Evolutionary conservation across 495 filamentous ascomycete species (phyloP), one percentile per base, ranked within the genome.

Genomic region (Aspergillus steynii): DNA sequence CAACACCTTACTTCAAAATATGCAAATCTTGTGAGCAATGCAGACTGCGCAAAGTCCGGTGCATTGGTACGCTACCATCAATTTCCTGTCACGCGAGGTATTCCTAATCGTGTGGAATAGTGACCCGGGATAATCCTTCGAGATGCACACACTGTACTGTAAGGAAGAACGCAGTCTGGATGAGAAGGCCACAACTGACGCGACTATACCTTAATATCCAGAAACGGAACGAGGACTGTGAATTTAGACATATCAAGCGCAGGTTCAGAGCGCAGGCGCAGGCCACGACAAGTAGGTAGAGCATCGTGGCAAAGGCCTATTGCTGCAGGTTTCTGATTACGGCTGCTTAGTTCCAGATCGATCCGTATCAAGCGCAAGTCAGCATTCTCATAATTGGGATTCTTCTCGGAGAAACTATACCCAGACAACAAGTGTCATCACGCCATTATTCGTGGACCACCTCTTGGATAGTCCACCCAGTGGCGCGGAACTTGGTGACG

Each of bases 11-110:
- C n/a, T 27, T 9, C 4, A 32, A 53, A 20, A 63, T 60, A 7
- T 62, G 55, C 42, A 74, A 71, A 47, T 70, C 68, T 8, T 74
- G 71, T 59, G 70, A 71, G 50, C 61, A 65, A 28, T 74, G 70
- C 52, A 72, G 70, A 48, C 48, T 62, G 15, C 68, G 71, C 20
- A 74, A 74, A 59, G 70, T 74, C 5, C 71, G 71, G 51, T 74
- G 71, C 60, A 68, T 65, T 47, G 57, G 71, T 74, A 67, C 53
- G 68, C 42, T 32, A 47, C 7, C 25, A 20, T 20, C 12, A 28
- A 27, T 29, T 56, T 51, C 52, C 37, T 59, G 32, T 55, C 28
- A 42, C 52, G 52, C 6, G 28, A 32, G 32, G 6, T 25, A 42
- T 42, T 32, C 20, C 52, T 55, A 29, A 64, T 31, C 12, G 20